Percentiles rank a stretch among this genome's conserved stretches.
These are phyloP conservation scores for Lactarius deliciosus DNA, from an alignment of 768 basidiomycete species.

Conservation along the genomic window DNA sequence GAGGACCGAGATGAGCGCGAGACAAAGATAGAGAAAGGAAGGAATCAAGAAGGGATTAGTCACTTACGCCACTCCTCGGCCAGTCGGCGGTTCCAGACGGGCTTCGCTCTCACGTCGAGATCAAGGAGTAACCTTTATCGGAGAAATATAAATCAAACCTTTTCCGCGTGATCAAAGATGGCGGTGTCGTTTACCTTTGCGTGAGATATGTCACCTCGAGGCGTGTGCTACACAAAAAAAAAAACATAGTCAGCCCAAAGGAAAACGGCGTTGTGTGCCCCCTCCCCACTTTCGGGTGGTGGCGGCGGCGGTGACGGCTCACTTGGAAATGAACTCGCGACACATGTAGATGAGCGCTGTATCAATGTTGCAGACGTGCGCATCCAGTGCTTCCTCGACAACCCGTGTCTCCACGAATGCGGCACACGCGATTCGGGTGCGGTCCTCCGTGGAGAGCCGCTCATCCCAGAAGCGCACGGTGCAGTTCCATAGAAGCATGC, in stretches of 20 bases:
- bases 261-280: neutral
- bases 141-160: conserved; percentile 10
- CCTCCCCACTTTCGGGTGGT: neutral
- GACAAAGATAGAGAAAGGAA: neutral
- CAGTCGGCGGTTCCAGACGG: conserved; percentile 66
- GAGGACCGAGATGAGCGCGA: neutral
- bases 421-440: conserved; percentile 57
- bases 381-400: conserved; percentile 64
- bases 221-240: conserved; percentile 20
- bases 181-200: conserved; percentile 20
- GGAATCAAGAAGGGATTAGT: neutral
- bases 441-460: conserved; percentile 47
- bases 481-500: conserved; percentile 80
- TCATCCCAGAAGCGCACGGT: conserved; percentile 53
- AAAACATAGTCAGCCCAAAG: neutral
- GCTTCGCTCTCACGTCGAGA: conserved; percentile 45
- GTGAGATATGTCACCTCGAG: conserved; percentile 30
- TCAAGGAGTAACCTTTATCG: conserved; percentile 49
- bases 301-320: conserved; percentile 3
- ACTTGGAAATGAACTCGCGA: conserved; percentile 29
- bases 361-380: conserved; percentile 71
- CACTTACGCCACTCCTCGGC: conserved; percentile 79
- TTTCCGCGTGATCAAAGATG: neutral
- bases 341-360: conserved; percentile 45
- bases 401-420: conserved; percentile 65